Conservation (phyloP, 768 basidiomycete genomes). For the Gloeopeniophorella convolvens region DNA sequence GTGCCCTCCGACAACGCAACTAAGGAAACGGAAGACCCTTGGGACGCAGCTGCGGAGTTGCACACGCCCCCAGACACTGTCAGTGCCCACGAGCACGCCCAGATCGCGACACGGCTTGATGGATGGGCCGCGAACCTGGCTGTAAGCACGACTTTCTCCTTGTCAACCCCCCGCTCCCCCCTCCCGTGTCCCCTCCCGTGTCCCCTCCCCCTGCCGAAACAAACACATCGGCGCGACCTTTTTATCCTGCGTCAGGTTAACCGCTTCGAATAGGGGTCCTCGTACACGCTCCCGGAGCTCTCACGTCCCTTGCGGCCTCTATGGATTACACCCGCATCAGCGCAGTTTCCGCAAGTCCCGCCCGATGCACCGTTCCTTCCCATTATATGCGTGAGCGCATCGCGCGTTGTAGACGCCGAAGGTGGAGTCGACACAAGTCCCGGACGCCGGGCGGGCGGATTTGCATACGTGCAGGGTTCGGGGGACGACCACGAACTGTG, state of each 20-base stretch:
- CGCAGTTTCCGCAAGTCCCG: constrained; percentile 38
- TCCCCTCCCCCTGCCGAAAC: no score
- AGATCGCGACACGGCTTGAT: constrained; percentile 62
- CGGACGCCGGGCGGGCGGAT: constrained; percentile 61
- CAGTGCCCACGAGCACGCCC: constrained; percentile 68
- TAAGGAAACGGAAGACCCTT: constrained; percentile 5
- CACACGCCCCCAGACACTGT: constrained; percentile 69
- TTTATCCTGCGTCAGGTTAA: no score
- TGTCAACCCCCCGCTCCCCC: no score
- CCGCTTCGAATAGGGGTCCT: constrained; percentile 47
- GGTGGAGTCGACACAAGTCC: constrained; percentile 46
- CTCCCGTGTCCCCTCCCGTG: not conserved
- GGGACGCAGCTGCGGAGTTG: constrained; percentile 36
- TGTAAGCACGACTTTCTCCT: no score
- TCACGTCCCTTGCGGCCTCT: constrained; percentile 69
- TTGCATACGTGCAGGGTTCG: constrained; percentile 86
- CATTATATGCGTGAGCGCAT: constrained; percentile 82
- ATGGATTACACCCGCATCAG: constrained; percentile 78
- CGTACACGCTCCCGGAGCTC: constrained; percentile 59
- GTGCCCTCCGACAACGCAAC: not conserved
- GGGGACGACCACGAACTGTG: constrained; percentile 94
- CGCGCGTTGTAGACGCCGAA: constrained; percentile 56
- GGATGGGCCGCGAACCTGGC: constrained; percentile 60
- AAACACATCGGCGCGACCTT: no score
- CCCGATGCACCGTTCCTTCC: constrained; percentile 45